Conservation (phyloP, 192 early-diverging fungal genomes). For the Rhizoclosmatium sp. region DNA sequence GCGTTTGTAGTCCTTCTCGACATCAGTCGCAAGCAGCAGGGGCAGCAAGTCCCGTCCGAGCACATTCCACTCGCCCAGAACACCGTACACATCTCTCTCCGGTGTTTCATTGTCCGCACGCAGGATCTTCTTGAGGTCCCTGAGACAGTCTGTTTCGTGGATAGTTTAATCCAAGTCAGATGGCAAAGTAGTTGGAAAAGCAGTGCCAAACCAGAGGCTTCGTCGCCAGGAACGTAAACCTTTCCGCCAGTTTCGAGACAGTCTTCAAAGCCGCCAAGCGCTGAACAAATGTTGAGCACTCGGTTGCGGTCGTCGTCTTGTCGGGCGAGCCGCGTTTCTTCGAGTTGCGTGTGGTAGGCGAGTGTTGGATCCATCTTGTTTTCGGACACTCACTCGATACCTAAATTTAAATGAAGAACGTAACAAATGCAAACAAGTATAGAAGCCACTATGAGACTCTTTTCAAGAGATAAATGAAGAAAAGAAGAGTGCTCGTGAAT, state of each 20-base stretch:
- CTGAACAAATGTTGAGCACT: conserved; percentile 81
- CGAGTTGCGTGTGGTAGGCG: not conserved
- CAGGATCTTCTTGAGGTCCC: conserved; percentile 88
- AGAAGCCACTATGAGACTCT: too few species aligned
- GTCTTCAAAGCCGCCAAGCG: conserved; percentile 80
- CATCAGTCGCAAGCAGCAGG: conserved; percentile 51
- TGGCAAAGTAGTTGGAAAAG: too few species aligned
- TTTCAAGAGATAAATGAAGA: too few species aligned
- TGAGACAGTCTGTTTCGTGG: conserved; percentile 71
- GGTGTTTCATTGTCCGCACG: conserved; percentile 75
- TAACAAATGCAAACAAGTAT: too few species aligned
- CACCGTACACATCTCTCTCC: conserved; percentile 64
- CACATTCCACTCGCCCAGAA: conserved; percentile 78
- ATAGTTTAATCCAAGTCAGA: not conserved
- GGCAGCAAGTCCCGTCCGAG: conserved; percentile 82
- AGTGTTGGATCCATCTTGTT: not conserved
- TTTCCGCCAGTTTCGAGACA: conserved; percentile 48
- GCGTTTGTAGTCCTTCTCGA: not conserved
- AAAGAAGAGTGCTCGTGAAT: too few species aligned
- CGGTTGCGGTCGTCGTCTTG: conserved; percentile 40
- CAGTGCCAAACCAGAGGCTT: conserved; percentile 70
- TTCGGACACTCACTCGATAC: not conserved
- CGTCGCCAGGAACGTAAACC: conserved; percentile 80
- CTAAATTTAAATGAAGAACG: too few species aligned
- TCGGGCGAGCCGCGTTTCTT: conserved; percentile 10